These are phyloP conservation scores for Neofusicoccum ribis DNA, from an alignment of 2,329 filamentous ascomycete genomes.

Conservation along the genomic window DNA sequence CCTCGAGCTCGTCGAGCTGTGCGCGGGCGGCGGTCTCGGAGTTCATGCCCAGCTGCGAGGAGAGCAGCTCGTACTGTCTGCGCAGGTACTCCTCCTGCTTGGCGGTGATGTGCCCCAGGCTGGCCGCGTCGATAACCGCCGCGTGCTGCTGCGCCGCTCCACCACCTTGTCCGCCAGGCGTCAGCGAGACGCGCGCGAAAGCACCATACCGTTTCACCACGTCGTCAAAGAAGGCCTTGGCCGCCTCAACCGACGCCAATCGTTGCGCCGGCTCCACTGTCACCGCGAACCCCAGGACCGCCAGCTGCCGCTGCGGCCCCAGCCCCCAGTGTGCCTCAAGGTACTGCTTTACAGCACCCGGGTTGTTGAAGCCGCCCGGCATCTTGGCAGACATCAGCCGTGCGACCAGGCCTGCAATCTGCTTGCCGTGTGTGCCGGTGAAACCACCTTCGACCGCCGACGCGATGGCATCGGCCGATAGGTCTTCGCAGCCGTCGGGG, in stretches of 20 bases:
- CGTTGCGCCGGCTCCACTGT: constrained; percentile 21
- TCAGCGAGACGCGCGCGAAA: no score
- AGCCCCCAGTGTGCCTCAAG: constrained; percentile 22
- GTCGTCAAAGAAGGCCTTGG: no score
- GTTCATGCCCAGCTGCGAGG: constrained; percentile 22
- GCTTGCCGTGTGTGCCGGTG: constrained; percentile 34
- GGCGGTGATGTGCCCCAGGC: constrained; percentile 21
- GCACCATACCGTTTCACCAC: no score
- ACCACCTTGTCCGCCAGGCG: no score
- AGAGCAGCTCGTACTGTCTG: constrained; percentile 22
- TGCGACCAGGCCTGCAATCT: constrained; percentile 22
- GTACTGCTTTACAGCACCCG: constrained; percentile 17
- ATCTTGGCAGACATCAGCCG: constrained; percentile 22
- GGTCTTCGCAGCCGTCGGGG: constrained; percentile 44
- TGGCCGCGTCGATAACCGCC: constrained; percentile 18
- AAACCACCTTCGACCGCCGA: constrained; percentile 32
- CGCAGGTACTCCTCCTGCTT: constrained; percentile 22
- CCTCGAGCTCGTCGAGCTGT: constrained; percentile 22
- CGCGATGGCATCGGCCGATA: constrained; percentile 36
- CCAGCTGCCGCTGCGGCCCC: constrained; percentile 21
- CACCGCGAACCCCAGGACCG: constrained; percentile 21
- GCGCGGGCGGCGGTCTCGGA: constrained; percentile 20
- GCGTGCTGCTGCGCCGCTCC: no score
- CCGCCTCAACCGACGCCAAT: constrained; percentile 16
- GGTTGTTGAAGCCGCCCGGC: constrained; percentile 22